Percentiles rank a stretch among this genome's conserved stretches.
phyloP scores from a whole-genome alignment of 805 yeast species.

The Candida ortonii region DNA sequence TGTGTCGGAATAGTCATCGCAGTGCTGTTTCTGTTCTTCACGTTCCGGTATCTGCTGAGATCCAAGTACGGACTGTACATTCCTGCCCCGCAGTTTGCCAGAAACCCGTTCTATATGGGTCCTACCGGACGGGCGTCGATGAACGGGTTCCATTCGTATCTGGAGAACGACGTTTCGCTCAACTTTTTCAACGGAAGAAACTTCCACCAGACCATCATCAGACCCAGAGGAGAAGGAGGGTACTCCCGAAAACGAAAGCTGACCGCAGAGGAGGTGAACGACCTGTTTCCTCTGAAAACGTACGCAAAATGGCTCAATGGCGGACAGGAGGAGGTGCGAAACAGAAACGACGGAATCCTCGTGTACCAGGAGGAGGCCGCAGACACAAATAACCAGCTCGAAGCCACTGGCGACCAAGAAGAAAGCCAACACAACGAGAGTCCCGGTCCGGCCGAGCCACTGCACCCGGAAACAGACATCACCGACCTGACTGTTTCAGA shows the following conservation, averaged over 20 bases:
- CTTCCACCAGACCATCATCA: slow-evolving; percentile 6
- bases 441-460: background rate
- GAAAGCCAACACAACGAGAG: slow-evolving; percentile 1
- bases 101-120: slow-evolving; percentile 26
- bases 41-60: slow-evolving; percentile 57
- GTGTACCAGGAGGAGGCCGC: slow-evolving; percentile 38
- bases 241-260: slow-evolving; percentile 46
- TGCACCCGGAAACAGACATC: slow-evolving; percentile 14
- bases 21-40: slow-evolving; percentile 53
- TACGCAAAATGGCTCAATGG: slow-evolving; percentile 61
- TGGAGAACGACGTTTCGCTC: slow-evolving; percentile 20
- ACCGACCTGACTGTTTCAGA: slow-evolving; percentile 7
- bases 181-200: slow-evolving; percentile 9
- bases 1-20: slow-evolving; percentile 62
- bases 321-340: slow-evolving; percentile 51
- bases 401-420: background rate
- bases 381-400: slow-evolving; percentile 14
- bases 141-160: slow-evolving; percentile 26
- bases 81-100: slow-evolving; percentile 30
- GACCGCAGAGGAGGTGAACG: slow-evolving; percentile 56
- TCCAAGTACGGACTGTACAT: slow-evolving; percentile 54
- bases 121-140: slow-evolving; percentile 25
- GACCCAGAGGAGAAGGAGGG: slow-evolving; percentile 35
- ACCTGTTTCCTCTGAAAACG: slow-evolving; percentile 54
- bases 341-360: slow-evolving; percentile 38